Evolutionary conservation across 495 filamentous ascomycete species (phyloP).

Genomic region (Aspergillus avenaceus): DNA sequence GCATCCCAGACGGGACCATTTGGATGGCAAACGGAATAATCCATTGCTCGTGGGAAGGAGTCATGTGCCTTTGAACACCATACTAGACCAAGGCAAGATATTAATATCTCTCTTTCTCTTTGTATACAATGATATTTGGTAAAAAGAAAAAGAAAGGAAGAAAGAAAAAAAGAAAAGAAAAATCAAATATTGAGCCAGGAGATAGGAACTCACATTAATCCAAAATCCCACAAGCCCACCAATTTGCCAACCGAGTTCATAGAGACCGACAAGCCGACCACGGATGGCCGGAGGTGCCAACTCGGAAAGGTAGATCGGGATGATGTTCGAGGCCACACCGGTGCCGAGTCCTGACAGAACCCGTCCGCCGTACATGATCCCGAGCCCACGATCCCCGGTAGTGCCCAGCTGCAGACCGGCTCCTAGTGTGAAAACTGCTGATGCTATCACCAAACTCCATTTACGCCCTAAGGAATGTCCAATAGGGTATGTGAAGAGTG

Average conservation of each 20-base stretch:
- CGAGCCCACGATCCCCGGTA: conserved; percentile 52
- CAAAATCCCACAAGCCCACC: conserved; percentile 71
- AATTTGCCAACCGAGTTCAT: conserved; percentile 70
- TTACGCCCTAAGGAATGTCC: conserved; percentile 56
- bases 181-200: background rate
- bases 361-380: conserved; percentile 64
- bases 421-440: conserved; percentile 57
- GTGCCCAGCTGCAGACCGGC: conserved; percentile 61
- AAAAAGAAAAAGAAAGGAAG: background rate
- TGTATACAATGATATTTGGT: no score
- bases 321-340: conserved; percentile 69
- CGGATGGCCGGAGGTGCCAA: conserved; percentile 75
- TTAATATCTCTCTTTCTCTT: no score
- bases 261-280: conserved; percentile 72
- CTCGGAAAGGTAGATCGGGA: conserved; percentile 78
- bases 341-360: conserved; percentile 69
- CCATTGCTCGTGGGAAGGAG: conserved; percentile 44
- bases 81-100: conserved; percentile 27
- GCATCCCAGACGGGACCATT: conserved; percentile 45
- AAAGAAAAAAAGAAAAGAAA: background rate
- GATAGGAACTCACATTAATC: conserved; percentile 49
- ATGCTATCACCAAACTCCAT: conserved; percentile 49
- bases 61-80: conserved; percentile 31
- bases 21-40: conserved; percentile 54
- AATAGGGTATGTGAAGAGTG: conserved; percentile 55